Evolutionary conservation across 73 alveolate species (phyloP).

Genomic region (Durusdinium trenchii): DNA sequence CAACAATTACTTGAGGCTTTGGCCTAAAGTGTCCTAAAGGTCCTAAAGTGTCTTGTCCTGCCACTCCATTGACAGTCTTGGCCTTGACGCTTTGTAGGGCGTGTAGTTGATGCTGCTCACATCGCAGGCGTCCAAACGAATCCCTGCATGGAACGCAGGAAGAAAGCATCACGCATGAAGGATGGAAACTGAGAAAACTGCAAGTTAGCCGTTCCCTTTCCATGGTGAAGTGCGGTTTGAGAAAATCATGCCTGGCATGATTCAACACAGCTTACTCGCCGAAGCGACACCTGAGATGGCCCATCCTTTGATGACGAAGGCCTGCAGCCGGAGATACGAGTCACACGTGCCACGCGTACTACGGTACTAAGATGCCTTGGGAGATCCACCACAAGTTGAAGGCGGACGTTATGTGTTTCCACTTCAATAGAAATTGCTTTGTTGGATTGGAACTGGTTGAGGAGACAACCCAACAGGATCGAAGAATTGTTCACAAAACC

Average conservation of each 20-base stretch:
- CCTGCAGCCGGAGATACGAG: too few species aligned
- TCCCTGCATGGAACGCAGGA: neutral
- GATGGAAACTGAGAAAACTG: neutral
- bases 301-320: conserved; percentile 84
- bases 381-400: too few species aligned
- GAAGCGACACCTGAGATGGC: conserved; percentile 39
- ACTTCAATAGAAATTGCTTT: too few species aligned
- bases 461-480: too few species aligned
- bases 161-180: neutral
- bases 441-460: too few species aligned
- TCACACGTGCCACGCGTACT: too few species aligned
- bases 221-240: neutral
- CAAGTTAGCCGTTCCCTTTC: neutral
- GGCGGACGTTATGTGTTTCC: too few species aligned
- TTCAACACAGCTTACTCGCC: conserved; percentile 6
- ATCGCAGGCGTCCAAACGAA: conserved; percentile 87
- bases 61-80: neutral
- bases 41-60: neutral
- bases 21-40: neutral
- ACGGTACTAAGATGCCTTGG: too few species aligned
- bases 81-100: conserved; percentile 91
- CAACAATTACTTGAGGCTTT: neutral
- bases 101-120: conserved; percentile 94
- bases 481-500: too few species aligned
- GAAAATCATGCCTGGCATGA: neutral